Conservation (phyloP, 192 early-diverging fungal genomes). For the Coemansia sp. region DNA sequence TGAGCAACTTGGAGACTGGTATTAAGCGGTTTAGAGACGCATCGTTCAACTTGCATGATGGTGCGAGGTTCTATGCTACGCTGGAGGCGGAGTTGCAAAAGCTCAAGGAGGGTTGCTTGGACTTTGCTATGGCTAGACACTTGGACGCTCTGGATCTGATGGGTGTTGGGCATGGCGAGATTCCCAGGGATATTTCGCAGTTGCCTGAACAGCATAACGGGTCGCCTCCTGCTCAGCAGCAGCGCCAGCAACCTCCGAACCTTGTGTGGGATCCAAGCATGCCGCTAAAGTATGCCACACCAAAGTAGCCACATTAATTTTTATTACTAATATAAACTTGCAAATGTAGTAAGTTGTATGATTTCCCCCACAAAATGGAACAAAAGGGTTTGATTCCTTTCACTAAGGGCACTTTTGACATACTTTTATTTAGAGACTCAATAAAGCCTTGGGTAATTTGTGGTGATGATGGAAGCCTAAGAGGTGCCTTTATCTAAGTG, state of each 20-base stretch:
- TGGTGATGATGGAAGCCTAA: too few species aligned
- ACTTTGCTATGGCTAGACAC: conserved; percentile 72
- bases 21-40: conserved; percentile 78
- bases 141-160: conserved; percentile 66
- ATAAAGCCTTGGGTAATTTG: too few species aligned
- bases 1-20: conserved; percentile 77
- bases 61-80: conserved; percentile 72
- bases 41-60: conserved; percentile 76
- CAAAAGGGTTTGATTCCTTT: too few species aligned
- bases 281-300: conserved; percentile 42
- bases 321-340: neutral
- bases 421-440: too few species aligned
- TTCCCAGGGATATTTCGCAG: conserved; percentile 29
- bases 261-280: conserved; percentile 50
- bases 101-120: conserved; percentile 66
- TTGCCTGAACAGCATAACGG: conserved; percentile 6
- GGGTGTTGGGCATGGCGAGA: conserved; percentile 33
- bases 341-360: neutral
- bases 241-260: conserved; percentile 25
- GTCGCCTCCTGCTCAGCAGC: conserved; percentile 8
- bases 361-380: too few species aligned
- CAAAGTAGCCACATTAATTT: conserved; percentile 12
- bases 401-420: too few species aligned
- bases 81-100: conserved; percentile 67
- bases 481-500: too few species aligned